Conservation (phyloP, 257 asterid genomes). For the Apocynum venetum region DNA sequence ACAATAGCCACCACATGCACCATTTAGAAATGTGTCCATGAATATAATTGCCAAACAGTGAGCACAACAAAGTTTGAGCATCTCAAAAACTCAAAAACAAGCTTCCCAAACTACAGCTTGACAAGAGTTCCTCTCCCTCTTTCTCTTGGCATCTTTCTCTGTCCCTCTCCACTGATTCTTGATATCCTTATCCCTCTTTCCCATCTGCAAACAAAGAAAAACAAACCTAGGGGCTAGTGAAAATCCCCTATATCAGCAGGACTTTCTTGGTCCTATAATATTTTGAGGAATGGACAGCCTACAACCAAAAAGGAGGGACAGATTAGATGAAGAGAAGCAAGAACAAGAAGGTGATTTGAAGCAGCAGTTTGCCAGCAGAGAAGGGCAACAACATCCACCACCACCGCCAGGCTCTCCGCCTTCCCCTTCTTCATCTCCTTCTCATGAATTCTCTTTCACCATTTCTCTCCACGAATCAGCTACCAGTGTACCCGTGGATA, state of each 20-base stretch:
- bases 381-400: slow-evolving; percentile 5
- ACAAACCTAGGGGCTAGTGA: background rate
- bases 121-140: slow-evolving; percentile 1
- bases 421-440: slow-evolving; percentile 60
- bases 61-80: slow-evolving; percentile 13
- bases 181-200: slow-evolving; percentile 46
- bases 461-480: slow-evolving; percentile 52
- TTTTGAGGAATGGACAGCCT: slow-evolving; percentile 34
- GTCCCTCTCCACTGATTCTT: slow-evolving; percentile 29
- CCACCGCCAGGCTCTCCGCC: background rate
- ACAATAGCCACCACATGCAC: slow-evolving; percentile 30
- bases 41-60: slow-evolving; percentile 24
- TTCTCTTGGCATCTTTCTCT: background rate
- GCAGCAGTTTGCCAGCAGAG: slow-evolving; percentile 2
- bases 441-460: slow-evolving; percentile 88
- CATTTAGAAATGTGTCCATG: slow-evolving; percentile 13
- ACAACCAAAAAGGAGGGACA: slow-evolving; percentile 23
- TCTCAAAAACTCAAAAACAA: background rate
- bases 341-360: slow-evolving; percentile 11
- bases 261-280: background rate
- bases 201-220: slow-evolving; percentile 13
- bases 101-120: slow-evolving; percentile 8
- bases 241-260: background rate
- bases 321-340: slow-evolving; percentile 27
- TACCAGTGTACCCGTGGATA: slow-evolving; percentile 2